Conservation (phyloP, 306 rosid genomes). For the Senna siamea region DNA sequence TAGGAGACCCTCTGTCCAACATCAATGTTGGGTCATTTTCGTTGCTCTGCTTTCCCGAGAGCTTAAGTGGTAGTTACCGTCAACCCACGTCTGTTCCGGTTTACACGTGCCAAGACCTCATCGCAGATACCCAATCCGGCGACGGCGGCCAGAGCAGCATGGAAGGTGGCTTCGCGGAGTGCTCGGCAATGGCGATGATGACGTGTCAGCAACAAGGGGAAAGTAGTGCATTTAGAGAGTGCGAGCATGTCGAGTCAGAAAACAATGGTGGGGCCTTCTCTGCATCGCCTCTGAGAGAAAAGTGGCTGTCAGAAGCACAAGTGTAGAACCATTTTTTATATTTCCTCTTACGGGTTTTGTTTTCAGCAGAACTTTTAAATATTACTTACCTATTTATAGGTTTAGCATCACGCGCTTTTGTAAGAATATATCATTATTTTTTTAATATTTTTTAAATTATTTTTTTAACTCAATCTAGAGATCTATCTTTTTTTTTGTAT, state of each 20-base stretch:
- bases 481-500: too few relatives aligned
- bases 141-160: slow-evolving; percentile 1
- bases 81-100: slow-evolving; percentile 28
- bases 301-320: background rate
- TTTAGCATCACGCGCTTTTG: too few relatives aligned
- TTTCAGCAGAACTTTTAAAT: background rate
- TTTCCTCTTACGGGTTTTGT: background rate
- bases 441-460: too few relatives aligned
- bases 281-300: slow-evolving; percentile 4
- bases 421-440: too few relatives aligned
- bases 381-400: background rate
- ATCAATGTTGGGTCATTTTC: slow-evolving; percentile 16
- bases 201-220: background rate
- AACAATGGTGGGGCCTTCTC: slow-evolving; percentile 38
- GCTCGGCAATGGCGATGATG: background rate
- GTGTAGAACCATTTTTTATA: background rate
- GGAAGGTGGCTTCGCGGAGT: background rate
- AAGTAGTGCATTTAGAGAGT: slow-evolving; percentile 28
- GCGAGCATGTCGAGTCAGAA: slow-evolving; percentile 43
- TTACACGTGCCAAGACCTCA: slow-evolving; percentile 16
- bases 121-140: slow-evolving; percentile 5
- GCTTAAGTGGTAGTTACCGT: background rate
- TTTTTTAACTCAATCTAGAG: too few relatives aligned
- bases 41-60: background rate
- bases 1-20: slow-evolving; percentile 2